phyloP scores from a whole-genome alignment of 2,329 filamentous ascomycete species.

The Cladosporium oxysporum region DNA sequence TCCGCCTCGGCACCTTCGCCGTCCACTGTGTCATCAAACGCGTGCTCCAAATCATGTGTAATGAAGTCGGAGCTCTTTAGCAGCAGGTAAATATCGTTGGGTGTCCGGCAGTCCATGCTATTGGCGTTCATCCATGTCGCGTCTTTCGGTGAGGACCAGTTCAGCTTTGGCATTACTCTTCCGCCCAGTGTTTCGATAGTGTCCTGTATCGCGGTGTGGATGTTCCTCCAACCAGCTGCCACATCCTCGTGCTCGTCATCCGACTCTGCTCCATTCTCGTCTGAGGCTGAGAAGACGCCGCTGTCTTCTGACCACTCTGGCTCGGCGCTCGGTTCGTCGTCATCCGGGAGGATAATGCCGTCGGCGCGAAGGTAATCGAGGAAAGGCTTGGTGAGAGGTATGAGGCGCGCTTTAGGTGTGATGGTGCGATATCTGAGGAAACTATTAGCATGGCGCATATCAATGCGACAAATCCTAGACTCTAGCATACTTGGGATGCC shows the following conservation, averaged over 20 bases:
- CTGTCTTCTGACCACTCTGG: constrained; percentile 55
- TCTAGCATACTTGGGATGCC: constrained; percentile 70
- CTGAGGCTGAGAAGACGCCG: constrained; percentile 23
- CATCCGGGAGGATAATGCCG: constrained; percentile 78
- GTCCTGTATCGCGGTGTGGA: constrained; percentile 74
- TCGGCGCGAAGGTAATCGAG: constrained; percentile 87
- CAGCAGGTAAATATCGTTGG: constrained; percentile 90
- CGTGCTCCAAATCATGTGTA: constrained; percentile 90
- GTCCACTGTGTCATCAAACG: constrained; percentile 67
- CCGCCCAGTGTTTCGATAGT: constrained; percentile 82
- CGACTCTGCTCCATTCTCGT: constrained; percentile 36
- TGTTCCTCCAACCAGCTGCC: constrained; percentile 62
- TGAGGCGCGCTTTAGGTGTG: constrained; percentile 82
- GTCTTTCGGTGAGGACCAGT: constrained; percentile 97
- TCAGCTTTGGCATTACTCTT: constrained; percentile 86
- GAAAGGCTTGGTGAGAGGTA: constrained; percentile 74
- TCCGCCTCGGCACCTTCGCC: constrained; percentile 16
- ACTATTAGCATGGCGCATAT: constrained; percentile 21
- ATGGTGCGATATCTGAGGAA: constrained; percentile 68
- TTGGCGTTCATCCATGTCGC: constrained; percentile 90
- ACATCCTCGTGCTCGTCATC: constrained; percentile 63
- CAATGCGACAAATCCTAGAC: not conserved
- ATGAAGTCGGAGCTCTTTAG: constrained; percentile 94
- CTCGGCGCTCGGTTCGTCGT: constrained; percentile 34
- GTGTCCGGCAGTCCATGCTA: constrained; percentile 82